Evolutionary conservation across 306 rosid genomes (phyloP).

Genomic region (Acacia acuminata): DNA sequence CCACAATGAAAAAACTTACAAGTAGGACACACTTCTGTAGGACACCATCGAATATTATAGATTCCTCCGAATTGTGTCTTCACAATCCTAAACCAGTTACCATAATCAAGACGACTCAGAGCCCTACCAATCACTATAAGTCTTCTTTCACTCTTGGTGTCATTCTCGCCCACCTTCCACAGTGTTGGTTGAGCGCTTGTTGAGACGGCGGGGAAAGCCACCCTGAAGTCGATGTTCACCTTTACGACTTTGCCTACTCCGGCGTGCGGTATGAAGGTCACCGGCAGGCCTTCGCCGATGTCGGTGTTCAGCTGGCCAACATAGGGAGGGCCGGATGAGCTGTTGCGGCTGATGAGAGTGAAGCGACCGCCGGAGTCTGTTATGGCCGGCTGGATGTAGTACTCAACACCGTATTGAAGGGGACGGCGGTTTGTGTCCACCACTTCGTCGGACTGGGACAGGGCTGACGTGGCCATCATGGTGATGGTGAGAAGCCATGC

Average conservation of each 20-base stretch:
- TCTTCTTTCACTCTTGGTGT: conserved; percentile 36
- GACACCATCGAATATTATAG: conserved; percentile 60
- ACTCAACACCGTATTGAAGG: conserved; percentile 40
- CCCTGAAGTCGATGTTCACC: conserved; percentile 41
- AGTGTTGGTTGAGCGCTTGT: conserved; percentile 32
- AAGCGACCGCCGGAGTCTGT: conserved; percentile 57
- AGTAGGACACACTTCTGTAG: conserved; percentile 47
- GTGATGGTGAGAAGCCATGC: conserved; percentile 20
- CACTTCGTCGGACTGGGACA: conserved; percentile 39
- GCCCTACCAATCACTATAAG: conserved; percentile 19
- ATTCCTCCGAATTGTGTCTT: background rate
- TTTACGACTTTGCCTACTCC: conserved; percentile 37
- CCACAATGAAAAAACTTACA: conserved; percentile 51
- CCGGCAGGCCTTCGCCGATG: conserved; percentile 22
- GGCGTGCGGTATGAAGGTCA: conserved; percentile 44
- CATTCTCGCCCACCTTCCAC: conserved; percentile 45
- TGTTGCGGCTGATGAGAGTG: conserved; percentile 43
- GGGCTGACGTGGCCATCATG: conserved; percentile 24
- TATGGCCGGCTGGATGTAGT: conserved; percentile 64
- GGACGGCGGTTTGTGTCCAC: conserved; percentile 52
- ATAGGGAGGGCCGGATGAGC: conserved; percentile 35
- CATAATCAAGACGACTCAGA: too few species aligned
- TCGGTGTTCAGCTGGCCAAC: conserved; percentile 54
- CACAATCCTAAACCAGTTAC: conserved; percentile 41
- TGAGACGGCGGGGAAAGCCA: conserved; percentile 34